Evolutionary conservation across 345 rosid species (phyloP).

Genomic region (Isatis tinctoria): DNA sequence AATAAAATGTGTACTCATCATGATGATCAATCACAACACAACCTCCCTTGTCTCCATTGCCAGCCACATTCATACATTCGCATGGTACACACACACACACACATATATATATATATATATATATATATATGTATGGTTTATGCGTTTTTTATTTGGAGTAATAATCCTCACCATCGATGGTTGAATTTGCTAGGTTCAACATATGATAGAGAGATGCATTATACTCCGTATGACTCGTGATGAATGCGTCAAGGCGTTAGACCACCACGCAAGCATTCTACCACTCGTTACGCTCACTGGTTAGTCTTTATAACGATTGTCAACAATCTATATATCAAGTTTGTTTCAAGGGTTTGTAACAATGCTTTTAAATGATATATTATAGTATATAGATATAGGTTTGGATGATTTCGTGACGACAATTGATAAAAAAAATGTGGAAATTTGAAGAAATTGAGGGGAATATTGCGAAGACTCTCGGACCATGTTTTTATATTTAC

Average conservation of each 20-base stretch:
- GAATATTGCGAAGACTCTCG: not conserved
- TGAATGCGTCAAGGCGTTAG: conserved; percentile 64
- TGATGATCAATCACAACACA: conserved; percentile 30
- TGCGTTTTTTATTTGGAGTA: not conserved
- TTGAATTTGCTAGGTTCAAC: conserved; percentile 54
- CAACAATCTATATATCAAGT: not conserved
- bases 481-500: not conserved
- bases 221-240: conserved; percentile 68
- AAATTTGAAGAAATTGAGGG: not conserved
- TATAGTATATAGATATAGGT: not conserved
- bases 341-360: not conserved
- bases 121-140: not conserved
- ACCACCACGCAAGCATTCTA: conserved; percentile 51
- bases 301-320: not conserved
- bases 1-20: conserved; percentile 31
- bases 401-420: not conserved
- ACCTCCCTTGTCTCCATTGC: conserved; percentile 69
- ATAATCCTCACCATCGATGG: not conserved
- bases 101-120: not conserved
- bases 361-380: not conserved
- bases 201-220: conserved; percentile 81
- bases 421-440: not conserved
- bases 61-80: conserved; percentile 68
- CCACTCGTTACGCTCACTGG: conserved; percentile 74
- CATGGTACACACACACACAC: conserved; percentile 41